Conservation (phyloP, 805 yeast genomes). For the Sugiyamaella qingdaonensis region DNA sequence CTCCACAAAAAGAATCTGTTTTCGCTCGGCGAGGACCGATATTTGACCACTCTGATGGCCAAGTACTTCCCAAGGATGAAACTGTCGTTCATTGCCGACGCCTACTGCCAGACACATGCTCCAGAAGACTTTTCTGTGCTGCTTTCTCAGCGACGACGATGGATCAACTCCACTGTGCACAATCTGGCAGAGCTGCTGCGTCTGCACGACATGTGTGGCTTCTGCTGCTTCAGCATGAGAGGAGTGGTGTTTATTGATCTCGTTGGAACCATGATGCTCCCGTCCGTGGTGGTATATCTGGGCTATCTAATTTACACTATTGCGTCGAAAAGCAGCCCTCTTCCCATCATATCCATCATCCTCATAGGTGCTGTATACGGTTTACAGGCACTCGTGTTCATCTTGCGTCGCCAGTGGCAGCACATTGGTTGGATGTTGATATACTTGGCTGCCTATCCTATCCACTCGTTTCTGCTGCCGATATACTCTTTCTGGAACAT, state of each 20-base stretch:
- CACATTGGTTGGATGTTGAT: conserved; percentile 53
- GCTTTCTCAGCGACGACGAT: conserved; percentile 57
- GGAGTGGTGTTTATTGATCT: conserved; percentile 55
- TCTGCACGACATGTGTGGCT: conserved; percentile 57
- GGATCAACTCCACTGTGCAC: conserved; percentile 66
- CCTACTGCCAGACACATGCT: conserved; percentile 53
- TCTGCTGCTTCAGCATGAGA: conserved; percentile 57
- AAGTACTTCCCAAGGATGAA: conserved; percentile 53
- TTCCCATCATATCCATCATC: conserved; percentile 49
- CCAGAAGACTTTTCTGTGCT: conserved; percentile 50
- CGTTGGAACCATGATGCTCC: conserved; percentile 53
- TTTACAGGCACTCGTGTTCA: conserved; percentile 54
- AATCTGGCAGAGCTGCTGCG: conserved; percentile 55
- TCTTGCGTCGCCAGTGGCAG: conserved; percentile 41
- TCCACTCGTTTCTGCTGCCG: conserved; percentile 59
- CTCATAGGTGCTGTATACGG: conserved; percentile 56
- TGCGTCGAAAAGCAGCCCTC: conserved; percentile 48
- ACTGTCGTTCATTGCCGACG: conserved; percentile 53
- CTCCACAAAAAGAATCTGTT: conserved; percentile 58
- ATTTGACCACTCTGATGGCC: conserved; percentile 53
- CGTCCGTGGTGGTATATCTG: conserved; percentile 53
- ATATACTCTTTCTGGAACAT: conserved; percentile 60
- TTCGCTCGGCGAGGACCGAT: conserved; percentile 60
- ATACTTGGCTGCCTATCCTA: conserved; percentile 53
- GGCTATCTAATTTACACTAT: conserved; percentile 49